Percentiles rank a stretch among this genome's conserved stretches.
Conservation (phyloP, 768 basidiomycete species). For the Amanita pallidorosea region DNA sequence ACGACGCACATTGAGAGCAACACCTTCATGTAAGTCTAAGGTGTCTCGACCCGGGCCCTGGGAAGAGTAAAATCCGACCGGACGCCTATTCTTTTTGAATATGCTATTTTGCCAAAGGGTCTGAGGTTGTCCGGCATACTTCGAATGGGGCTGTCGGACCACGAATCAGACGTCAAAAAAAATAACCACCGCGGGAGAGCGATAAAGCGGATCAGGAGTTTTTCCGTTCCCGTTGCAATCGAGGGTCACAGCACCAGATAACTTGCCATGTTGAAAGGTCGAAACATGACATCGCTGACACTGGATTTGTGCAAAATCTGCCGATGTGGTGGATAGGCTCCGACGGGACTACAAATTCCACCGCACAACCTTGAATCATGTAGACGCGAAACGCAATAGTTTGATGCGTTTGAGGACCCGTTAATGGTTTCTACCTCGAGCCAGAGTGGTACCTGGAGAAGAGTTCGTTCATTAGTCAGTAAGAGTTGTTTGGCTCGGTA, state of each 20-base stretch:
- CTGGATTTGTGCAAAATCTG: neutral
- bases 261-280: neutral
- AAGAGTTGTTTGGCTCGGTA: neutral
- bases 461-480: neutral
- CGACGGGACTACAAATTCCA: neutral
- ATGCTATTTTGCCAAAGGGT: no score
- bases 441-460: neutral
- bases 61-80: neutral
- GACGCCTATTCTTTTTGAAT: neutral
- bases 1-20: neutral
- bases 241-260: neutral
- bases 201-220: neutral
- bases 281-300: neutral
- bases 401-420: neutral
- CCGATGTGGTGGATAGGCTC: neutral
- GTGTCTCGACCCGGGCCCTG: neutral
- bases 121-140: neutral
- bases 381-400: neutral
- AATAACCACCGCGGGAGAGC: neutral
- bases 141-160: neutral
- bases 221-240: constrained; percentile 4
- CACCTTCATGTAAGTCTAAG: no score
- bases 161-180: neutral
- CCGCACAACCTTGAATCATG: neutral
- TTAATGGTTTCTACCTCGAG: neutral